Evolutionary conservation across 2,329 filamentous ascomycete genomes (phyloP).

Genomic region (Cladosporium austrohemisphaericum): DNA sequence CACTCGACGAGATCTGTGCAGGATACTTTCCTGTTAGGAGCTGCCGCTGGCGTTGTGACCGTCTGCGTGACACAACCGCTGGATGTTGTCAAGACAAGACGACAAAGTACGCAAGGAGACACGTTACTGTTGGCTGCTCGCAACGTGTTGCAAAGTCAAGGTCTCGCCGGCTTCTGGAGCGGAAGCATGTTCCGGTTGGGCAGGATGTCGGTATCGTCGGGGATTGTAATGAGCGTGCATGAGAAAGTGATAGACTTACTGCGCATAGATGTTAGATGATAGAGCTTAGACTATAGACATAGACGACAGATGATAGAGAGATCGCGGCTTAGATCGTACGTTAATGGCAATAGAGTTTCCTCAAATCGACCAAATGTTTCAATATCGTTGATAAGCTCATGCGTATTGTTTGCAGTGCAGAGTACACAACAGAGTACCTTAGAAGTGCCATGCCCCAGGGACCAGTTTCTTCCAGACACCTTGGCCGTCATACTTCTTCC

Average conservation of each 20-base stretch:
- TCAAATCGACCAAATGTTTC: too few relatives aligned
- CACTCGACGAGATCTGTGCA: conserved; percentile 8
- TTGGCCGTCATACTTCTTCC: conserved; percentile 32
- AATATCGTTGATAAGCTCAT: too few relatives aligned
- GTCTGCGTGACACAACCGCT: conserved; percentile 44
- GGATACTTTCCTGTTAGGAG: conserved; percentile 29
- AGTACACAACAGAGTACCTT: neutral
- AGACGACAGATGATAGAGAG: neutral
- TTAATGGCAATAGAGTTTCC: too few relatives aligned
- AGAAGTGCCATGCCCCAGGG: conserved; percentile 29
- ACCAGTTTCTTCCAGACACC: conserved; percentile 31
- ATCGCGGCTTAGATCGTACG: too few relatives aligned
- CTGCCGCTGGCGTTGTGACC: conserved; percentile 32
- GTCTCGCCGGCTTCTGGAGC: conserved; percentile 8
- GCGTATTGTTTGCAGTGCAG: neutral
- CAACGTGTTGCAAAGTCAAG: conserved; percentile 1
- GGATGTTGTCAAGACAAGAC: conserved; percentile 41
- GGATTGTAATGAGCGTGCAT: conserved; percentile 10
- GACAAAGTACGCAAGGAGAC: conserved; percentile 25
- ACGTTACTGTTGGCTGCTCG: conserved; percentile 7
- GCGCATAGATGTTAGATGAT: neutral
- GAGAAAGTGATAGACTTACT: conserved; percentile 9
- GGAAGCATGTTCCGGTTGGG: conserved; percentile 10
- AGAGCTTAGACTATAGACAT: neutral
- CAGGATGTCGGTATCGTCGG: conserved; percentile 11